Base-by-base conservation (phyloP, 2,329 filamentous ascomycete species). In the Dothistroma septosporum region DNA sequence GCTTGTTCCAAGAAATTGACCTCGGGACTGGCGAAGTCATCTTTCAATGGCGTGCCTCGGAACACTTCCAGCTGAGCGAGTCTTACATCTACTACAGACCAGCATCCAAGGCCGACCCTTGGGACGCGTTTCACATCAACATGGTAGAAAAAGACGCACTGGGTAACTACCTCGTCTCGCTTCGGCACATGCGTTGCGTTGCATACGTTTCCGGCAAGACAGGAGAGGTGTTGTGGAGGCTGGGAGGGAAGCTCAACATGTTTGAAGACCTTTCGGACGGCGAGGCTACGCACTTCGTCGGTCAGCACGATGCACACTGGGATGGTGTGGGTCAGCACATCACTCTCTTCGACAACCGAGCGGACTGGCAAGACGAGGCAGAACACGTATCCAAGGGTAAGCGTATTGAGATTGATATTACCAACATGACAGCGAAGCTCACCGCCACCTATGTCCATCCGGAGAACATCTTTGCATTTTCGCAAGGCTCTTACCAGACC, bases 1-100 rank as follows among this genome's bases (percentile, higher is more conserved):
- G 65, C 37, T 41, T 72, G 8, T 70, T 73, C 55, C 71, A 73
- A 53, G 70, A 72, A 56, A 64, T 83, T 35, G 76, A 83, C 62
- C 78, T 83, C 28, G 74, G 78, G 28, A 83, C 80, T 2, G 82
- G 82, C 2, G 73, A 81, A 32, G 66, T 85, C 1, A 63, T 84
- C 10, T 86, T 85, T 64, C 80, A 85, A 64, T 85, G 83, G 83
- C 76, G 76, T 44, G 81, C 79, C 60, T 74, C 84, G 1, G 81
- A 85, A 46, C 79, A 84, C 68, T 74, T 83, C 33, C 70, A 73
- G 16, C 77, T 80, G 1, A 74, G 75, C 49, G 79, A 80, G 76
- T 70, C 67, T 2, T 72, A 68, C 53, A 71, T 69, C 52, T 73
- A 76, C 9, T 69, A 69, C 24, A 71, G 74, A 44, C 60, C 61